Conservation (phyloP, 2,329 filamentous ascomycete genomes). For the Aspergillus transmontanensis region DNA sequence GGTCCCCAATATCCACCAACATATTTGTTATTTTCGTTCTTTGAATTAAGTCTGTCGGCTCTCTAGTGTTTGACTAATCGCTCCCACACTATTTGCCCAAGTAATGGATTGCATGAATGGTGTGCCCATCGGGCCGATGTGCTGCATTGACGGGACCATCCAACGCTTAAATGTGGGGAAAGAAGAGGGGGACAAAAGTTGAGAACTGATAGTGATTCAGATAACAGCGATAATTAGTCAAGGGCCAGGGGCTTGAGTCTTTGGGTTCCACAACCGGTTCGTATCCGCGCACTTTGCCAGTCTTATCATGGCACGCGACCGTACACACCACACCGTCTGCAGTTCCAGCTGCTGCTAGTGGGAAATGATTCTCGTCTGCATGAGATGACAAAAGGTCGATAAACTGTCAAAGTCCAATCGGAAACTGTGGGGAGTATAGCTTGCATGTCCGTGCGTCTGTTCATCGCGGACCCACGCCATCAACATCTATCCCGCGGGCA, state of each 20-base stretch:
- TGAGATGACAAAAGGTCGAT: not conserved
- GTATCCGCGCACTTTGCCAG: not conserved
- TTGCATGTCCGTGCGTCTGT: not conserved
- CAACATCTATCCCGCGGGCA: not conserved
- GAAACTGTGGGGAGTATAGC: not conserved
- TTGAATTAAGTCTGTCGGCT: not conserved
- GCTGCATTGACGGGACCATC: not conserved
- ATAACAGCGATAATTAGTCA: conserved; percentile 1
- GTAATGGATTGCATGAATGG: not conserved
- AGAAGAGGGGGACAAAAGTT: not conserved
- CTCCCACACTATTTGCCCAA: not conserved
- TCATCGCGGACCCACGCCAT: not conserved
- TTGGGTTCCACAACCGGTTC: not conserved
- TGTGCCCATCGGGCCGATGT: not conserved
- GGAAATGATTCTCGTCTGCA: not conserved
- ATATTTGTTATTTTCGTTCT: not conserved
- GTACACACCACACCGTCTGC: not conserved
- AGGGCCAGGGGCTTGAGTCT: not conserved
- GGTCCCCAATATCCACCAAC: not conserved
- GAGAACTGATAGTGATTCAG: not conserved
- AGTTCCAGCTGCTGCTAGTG: not conserved
- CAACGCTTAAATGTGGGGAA: not conserved
- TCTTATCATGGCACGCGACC: not conserved
- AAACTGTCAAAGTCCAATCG: not conserved
- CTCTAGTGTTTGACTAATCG: not conserved